Conservation (phyloP, 2,329 filamentous ascomycete genomes). For the Exophiala sp. region DNA sequence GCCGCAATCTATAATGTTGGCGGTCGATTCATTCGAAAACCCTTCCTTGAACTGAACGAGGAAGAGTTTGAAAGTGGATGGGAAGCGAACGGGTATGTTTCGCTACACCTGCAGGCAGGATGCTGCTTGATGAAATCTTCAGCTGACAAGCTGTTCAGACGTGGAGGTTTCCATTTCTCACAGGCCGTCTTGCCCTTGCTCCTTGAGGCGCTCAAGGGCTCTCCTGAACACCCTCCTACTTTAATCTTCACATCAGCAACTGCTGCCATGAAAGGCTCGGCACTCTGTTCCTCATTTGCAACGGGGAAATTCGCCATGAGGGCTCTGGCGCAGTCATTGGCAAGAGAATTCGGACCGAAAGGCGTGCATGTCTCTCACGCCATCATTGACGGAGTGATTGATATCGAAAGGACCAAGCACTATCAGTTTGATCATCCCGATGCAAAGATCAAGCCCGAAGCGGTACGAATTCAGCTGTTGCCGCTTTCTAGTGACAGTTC, state of each 20-base stretch:
- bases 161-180: constrained; percentile 72
- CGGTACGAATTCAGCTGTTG: constrained; percentile 50
- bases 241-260: constrained; percentile 86
- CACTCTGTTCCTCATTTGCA: constrained; percentile 68
- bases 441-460: constrained; percentile 70
- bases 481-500: not conserved
- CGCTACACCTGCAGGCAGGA: not conserved
- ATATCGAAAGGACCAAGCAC: constrained; percentile 68
- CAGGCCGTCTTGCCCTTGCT: constrained; percentile 68
- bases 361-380: constrained; percentile 81
- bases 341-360: constrained; percentile 77
- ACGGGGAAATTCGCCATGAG: constrained; percentile 76
- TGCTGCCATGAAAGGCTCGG: constrained; percentile 69
- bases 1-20: constrained; percentile 62
- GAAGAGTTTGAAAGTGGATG: constrained; percentile 54
- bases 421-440: constrained; percentile 56
- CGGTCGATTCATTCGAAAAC: constrained; percentile 56
- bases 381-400: constrained; percentile 81
- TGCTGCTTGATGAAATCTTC: not conserved
- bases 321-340: constrained; percentile 69
- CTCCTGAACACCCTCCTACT: constrained; percentile 64
- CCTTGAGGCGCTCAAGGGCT: constrained; percentile 54
- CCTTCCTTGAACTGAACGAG: constrained; percentile 59
- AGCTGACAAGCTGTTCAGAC: constrained; percentile 27
- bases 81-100: constrained; percentile 48